Evolutionary conservation across 768 basidiomycete species (phyloP).

Genomic region (Auricularia sp.): DNA sequence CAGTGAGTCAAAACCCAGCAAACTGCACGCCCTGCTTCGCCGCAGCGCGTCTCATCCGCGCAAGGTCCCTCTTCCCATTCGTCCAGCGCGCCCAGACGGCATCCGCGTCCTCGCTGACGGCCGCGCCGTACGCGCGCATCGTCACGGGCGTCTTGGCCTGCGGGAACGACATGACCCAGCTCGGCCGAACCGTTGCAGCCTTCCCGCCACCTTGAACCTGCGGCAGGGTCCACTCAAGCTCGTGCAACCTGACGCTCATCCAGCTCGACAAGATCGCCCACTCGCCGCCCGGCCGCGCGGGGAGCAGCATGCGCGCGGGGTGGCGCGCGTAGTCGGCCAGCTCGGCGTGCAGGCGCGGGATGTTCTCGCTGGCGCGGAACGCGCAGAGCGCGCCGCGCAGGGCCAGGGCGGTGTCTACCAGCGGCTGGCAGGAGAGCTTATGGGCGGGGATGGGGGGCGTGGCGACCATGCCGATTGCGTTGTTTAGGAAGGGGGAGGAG

Average conservation of each 20-base stretch:
- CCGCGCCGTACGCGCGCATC: neutral
- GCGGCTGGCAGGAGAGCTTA: neutral
- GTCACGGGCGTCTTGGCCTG: neutral
- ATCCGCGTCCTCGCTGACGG: neutral
- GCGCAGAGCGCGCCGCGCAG: neutral
- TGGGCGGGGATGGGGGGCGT: neutral
- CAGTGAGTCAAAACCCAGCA: too few species aligned
- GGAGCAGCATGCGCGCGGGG: neutral
- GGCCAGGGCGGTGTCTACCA: neutral
- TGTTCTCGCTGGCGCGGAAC: neutral
- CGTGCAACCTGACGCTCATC: neutral
- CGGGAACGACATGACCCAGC: neutral
- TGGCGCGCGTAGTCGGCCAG: neutral
- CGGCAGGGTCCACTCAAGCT: neutral
- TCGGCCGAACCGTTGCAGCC: neutral
- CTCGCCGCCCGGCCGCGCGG: neutral
- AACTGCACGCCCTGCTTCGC: too few species aligned
- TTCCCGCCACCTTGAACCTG: neutral
- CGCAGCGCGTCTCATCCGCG: too few species aligned
- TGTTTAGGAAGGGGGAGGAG: neutral
- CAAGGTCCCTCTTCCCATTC: neutral
- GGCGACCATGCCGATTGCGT: neutral
- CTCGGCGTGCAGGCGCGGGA: neutral
- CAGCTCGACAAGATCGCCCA: neutral
- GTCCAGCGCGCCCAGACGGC: neutral